Evolutionary conservation across 2,329 filamentous ascomycete species (phyloP), one percentile per base, ranked within the genome.

Genomic region (Parastagonospora nodorum): DNA sequence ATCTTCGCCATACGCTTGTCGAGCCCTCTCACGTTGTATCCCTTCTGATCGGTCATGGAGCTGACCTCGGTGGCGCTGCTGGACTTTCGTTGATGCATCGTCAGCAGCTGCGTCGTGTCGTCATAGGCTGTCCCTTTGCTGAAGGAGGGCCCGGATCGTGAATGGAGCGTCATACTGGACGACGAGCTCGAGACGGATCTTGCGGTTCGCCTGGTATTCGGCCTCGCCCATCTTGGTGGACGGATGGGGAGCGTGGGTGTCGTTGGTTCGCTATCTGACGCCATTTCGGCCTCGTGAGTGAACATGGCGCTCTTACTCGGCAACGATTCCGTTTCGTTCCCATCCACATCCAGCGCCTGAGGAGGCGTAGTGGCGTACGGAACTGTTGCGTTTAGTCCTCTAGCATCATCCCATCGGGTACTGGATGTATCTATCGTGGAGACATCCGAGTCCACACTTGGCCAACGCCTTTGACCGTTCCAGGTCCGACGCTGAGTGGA

Each of bases 1-100:
- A 90, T 88, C 2, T 83, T 82, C 0, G 86, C 88, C 77, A 90
- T 84, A 31, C 89, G 73, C 8, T 77, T 76, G 42, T 86, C 78
- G 29, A 87, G 81, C 60, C 85, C 83, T 12, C 77, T 38, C 8
- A 38, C 15, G 5, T 38, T 27, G 19, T 19, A 10, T 2, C 19
- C 19, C 36, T 38, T 38, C 36, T 7, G 8, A 16, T 38, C 36
- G 14, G 32, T 35, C 32, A n/a, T 12, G 14, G 16, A 38, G 14
- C 19, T 14, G 8, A 9, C 8, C 8, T 27, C 36, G 14, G 6
- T 38, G 8, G 19, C 19, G 36, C 36, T 19, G 19, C 15, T 19
- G 36, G 19, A 38, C 15, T 38, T 38, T n/a, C 19, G 19, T 38
- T 38, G 36, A 7, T 38, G 36, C 19, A 2, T 38, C 15, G 36